Base-by-base conservation (phyloP, 2,329 filamentous ascomycete genomes). In the Ceratocystis alfenasii region DNA sequence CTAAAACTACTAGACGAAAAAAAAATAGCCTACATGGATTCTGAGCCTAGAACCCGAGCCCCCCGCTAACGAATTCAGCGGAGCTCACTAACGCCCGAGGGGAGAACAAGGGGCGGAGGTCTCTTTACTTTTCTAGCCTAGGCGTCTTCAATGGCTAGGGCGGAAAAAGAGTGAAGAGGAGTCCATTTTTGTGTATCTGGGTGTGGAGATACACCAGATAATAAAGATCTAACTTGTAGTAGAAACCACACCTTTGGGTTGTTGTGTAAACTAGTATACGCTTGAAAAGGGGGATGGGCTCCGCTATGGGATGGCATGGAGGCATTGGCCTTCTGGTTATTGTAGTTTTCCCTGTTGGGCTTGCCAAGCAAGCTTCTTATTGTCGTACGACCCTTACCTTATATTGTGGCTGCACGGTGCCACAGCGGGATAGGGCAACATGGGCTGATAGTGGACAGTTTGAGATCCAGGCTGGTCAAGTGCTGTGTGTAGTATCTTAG, bases 381-480 rank as follows among this genome's bases (percentile, higher is more conserved):
- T n/a, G 53, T 59, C 53, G 53, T 59, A 59, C 53, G 53, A 59
- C 53, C 25, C 53, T 59, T 59, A n/a, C 12, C 33, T 33, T 5
- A 33, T 33, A 17, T 41, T 59, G 53, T 59, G 53, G 53, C 28
- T 59, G 28, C 25, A n/a, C 28, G 25, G 28, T 30, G 53, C 28
- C 53, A 59, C 53, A n/a, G 33, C 7, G 15, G 28, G 17, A 20
- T 17, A 57, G 6, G 53, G 22, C 3, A 12, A 12, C 22, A 59
- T 59, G 53, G 53, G 53, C 53, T 59, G 53, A 59, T 36, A 33
- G 28, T 59, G 28, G 28, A 10, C 53, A 59, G 53, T 30, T 59
- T 59, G 25, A 41, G 36, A 30, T 36, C 28, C 20, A 30, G 33
- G 48, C 20, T 53, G 22, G 20, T 28, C 25, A 53, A 41, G 36